phyloP scores from a whole-genome alignment of 345 rosid species.

The Heritiera littoralis region DNA sequence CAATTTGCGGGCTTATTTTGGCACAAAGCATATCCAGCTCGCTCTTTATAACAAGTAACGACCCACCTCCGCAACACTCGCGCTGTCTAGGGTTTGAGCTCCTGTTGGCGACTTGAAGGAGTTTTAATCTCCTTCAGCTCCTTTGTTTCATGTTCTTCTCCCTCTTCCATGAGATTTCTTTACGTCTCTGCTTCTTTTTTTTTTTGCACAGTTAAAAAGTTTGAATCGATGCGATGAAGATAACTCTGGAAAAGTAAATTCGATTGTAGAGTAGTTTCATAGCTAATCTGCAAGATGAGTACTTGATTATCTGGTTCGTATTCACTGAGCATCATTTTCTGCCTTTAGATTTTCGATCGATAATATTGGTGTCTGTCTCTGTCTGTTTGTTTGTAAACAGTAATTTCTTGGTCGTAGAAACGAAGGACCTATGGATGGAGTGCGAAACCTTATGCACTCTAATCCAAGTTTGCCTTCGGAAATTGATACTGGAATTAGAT shows the following conservation, averaged over 20 bases:
- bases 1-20: neutral
- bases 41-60: neutral
- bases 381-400: neutral
- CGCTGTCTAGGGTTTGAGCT: constrained; percentile 14
- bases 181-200: neutral
- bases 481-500: constrained; percentile 15
- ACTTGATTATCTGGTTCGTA: constrained; percentile 21
- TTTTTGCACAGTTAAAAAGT: neutral
- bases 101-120: neutral
- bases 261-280: constrained; percentile 18
- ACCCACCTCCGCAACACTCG: neutral
- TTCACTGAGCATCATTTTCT: constrained; percentile 24
- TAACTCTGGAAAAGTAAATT: neutral
- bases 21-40: neutral
- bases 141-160: neutral
- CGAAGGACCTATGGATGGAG: constrained; percentile 30
- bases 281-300: constrained; percentile 16
- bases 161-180: neutral
- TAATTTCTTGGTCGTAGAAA: neutral
- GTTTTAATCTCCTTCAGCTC: neutral
- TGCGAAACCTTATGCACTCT: constrained; percentile 8
- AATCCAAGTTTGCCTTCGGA: constrained; percentile 31
- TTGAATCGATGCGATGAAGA: constrained; percentile 23
- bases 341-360: neutral
- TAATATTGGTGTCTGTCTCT: neutral